Percentiles rank a stretch among this genome's conserved stretches.
Conservation (phyloP, 2,329 filamentous ascomycete genomes). For the Ophiocordyceps camponoti-leonardi region DNA sequence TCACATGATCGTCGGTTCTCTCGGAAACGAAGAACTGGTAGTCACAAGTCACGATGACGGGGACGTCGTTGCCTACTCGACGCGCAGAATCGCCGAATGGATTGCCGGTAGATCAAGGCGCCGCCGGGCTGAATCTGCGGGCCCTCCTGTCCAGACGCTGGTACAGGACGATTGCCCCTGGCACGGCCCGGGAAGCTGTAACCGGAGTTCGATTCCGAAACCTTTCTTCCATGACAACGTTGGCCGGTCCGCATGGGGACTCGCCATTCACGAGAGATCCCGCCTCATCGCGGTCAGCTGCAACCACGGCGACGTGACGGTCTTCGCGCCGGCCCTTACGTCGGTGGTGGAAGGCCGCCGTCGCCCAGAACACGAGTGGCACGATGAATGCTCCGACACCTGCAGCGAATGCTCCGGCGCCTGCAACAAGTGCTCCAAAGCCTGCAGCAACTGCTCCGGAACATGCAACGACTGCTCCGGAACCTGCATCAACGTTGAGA, state of each 20-base stretch:
- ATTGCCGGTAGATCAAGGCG: conserved; percentile 15
- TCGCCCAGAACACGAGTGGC: conserved; percentile 1
- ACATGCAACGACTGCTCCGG: too few relatives aligned
- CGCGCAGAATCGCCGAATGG: conserved; percentile 29
- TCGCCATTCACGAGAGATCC: conserved; percentile 66
- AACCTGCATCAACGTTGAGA: conserved; percentile 7
- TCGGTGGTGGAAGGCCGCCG: conserved; percentile 1
- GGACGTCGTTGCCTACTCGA: conserved; percentile 56
- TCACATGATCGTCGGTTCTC: conserved; percentile 47
- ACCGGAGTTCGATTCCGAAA: too few relatives aligned
- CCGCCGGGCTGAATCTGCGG: not conserved
- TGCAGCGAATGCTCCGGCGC: too few relatives aligned
- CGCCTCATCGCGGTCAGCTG: conserved; percentile 73
- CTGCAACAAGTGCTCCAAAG: too few relatives aligned
- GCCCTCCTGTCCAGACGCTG: too few relatives aligned
- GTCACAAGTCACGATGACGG: conserved; percentile 56
- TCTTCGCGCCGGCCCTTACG: conserved; percentile 31
- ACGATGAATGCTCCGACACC: conserved; percentile 2
- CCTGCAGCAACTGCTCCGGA: too few relatives aligned
- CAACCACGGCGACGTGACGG: conserved; percentile 42
- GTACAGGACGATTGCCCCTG: too few relatives aligned
- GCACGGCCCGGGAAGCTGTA: conserved; percentile 5
- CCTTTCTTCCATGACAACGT: conserved; percentile 65
- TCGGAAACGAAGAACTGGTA: conserved; percentile 54
- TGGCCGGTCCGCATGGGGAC: conserved; percentile 67